These are phyloP conservation scores for Malassezia dermatis DNA, from an alignment of 1,284 basidiomycete species.

Conservation along the genomic window DNA sequence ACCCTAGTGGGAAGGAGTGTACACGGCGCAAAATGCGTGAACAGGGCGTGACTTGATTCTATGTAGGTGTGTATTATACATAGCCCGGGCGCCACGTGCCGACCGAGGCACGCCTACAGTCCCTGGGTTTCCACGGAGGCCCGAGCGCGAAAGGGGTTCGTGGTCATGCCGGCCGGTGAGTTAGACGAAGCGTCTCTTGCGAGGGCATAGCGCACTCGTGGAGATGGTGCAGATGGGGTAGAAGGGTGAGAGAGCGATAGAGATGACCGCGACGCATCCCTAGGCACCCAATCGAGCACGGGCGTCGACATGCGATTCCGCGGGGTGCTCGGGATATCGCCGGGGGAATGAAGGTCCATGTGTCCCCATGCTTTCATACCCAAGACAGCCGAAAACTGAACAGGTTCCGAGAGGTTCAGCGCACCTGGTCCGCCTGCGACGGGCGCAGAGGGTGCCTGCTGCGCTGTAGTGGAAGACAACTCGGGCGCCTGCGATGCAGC, in stretches of 20 bases:
- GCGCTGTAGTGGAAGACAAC: too few species aligned
- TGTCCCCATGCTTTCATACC: background rate
- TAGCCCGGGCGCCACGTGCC: background rate
- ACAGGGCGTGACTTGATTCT: background rate
- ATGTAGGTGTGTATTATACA: background rate
- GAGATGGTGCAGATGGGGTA: background rate
- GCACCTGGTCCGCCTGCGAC: too few species aligned
- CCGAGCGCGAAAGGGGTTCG: background rate
- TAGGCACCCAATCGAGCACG: background rate
- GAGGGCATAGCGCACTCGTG: background rate
- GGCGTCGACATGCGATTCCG: background rate
- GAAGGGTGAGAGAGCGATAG: background rate
- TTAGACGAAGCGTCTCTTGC: background rate
- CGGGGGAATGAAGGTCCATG: background rate
- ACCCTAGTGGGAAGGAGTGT: background rate
- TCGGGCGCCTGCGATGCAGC: too few species aligned
- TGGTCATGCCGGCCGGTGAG: background rate
- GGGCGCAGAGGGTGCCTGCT: too few species aligned
- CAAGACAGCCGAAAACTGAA: background rate
- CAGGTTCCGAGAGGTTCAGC: background rate
- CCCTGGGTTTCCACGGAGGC: background rate
- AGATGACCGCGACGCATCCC: background rate
- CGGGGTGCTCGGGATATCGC: background rate
- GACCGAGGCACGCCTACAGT: background rate
- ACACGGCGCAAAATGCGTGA: background rate